Evolutionary conservation across 2,329 filamentous ascomycete genomes (phyloP).

Genomic region (Aureobasidium sp.): DNA sequence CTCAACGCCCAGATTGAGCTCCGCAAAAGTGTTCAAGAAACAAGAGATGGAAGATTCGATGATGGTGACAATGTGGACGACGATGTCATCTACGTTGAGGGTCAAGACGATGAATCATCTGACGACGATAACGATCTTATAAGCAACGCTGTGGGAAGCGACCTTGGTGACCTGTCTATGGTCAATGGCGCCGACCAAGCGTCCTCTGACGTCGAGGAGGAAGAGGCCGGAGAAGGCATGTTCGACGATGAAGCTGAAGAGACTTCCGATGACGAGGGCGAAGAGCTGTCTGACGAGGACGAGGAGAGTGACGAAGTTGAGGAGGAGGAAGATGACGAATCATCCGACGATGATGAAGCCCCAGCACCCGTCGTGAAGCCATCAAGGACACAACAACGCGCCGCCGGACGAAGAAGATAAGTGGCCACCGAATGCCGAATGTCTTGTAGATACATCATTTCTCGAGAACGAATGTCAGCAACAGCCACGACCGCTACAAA

Average conservation of each 20-base stretch:
- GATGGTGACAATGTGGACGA: constrained; percentile 60
- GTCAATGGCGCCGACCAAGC: constrained; percentile 19
- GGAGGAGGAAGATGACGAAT: constrained; percentile 21
- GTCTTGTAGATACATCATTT: constrained; percentile 2
- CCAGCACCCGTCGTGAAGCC: constrained; percentile 17
- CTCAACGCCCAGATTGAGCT: constrained; percentile 82
- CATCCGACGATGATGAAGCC: constrained; percentile 17
- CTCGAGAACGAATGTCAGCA: not conserved
- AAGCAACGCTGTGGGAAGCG: constrained; percentile 24
- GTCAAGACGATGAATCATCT: constrained; percentile 56
- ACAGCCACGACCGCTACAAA: not conserved
- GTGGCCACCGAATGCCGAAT: not conserved
- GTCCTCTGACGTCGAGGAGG: constrained; percentile 21
- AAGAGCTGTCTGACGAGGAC: constrained; percentile 41
- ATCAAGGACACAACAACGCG: constrained; percentile 17
- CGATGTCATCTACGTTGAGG: constrained; percentile 82
- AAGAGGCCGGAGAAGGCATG: constrained; percentile 31
- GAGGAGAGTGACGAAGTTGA: constrained; percentile 37
- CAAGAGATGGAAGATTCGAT: constrained; percentile 44
- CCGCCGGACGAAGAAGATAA: constrained; percentile 22
- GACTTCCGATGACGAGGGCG: constrained; percentile 39
- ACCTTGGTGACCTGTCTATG: constrained; percentile 18
- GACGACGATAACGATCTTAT: constrained; percentile 37
- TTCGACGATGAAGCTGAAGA: constrained; percentile 49
- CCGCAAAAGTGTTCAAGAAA: constrained; percentile 58